Conservation (phyloP, 225 moss, liverwort and hornwort genomes). For the Pleurozium schreberi region DNA sequence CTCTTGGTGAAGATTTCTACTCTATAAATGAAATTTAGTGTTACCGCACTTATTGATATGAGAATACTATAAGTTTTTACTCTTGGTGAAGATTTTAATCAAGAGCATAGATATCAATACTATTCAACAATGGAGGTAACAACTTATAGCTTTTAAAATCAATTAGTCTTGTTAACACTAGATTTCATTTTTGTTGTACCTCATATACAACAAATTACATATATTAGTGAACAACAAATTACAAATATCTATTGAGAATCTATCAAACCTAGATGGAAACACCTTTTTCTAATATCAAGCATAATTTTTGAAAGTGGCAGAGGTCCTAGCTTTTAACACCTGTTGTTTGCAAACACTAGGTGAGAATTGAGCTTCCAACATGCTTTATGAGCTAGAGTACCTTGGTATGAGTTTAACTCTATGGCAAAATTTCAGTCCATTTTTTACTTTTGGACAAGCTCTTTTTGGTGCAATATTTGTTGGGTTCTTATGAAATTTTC, state of each 20-base stretch:
- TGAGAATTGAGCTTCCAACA: not conserved
- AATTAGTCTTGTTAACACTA: not conserved
- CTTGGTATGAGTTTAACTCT: not conserved
- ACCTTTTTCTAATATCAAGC: not conserved
- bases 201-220: no score
- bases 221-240: not conserved
- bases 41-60: not conserved
- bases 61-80: not conserved
- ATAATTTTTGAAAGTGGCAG: not conserved
- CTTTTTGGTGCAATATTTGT: not conserved
- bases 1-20: not conserved
- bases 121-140: not conserved
- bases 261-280: not conserved
- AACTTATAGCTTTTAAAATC: not conserved
- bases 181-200: not conserved
- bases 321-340: not conserved
- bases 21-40: not conserved
- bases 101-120: not conserved
- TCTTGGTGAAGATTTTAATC: not conserved
- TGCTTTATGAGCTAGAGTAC: not conserved
- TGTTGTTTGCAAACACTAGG: not conserved
- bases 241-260: not conserved
- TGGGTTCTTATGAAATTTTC: not conserved
- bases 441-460: rapidly evolving
- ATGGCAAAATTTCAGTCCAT: not conserved